Base-by-base conservation (phyloP, 1,139 yeast species). In the Suhomyces anneliseae region DNA sequence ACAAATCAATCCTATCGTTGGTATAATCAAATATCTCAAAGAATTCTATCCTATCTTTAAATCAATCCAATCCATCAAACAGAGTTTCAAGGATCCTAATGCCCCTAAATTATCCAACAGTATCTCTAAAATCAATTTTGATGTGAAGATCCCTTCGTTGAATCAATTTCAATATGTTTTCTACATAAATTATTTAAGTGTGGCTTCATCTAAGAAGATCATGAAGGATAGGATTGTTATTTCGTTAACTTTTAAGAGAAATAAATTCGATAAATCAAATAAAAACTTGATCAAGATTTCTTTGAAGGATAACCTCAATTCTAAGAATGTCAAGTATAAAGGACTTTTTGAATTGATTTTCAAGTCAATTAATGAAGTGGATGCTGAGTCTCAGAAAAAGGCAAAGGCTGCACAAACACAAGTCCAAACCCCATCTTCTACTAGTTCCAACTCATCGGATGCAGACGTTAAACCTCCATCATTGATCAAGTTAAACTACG, bases 281-380 rank as follows among this genome's bases (percentile, higher is more conserved):
- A 39, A 60, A 50, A 56, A 64, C 54, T 45, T 65, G 51, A 47
- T 61, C 47, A 60, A 68, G 54, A 57, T 73, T 5, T 68, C 73
- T 9, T 59, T 74, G 59, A 65, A 65, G 42, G 74, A 73, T 42
- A 74, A 72, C 52, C 59, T 72, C 46, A 70, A 67, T 47, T 58
- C 66, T n/a, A 69, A 66, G 53, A 72, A 72, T 52, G 51, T 71
- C 45, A 72, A 72, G 56, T 70, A 69, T 49, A 74, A 72, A 50
- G 63, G 62, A 44, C 59, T 75, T 37, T 74, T 75, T 55, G 80
- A 75, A 51, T 49, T 64, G 48, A 70, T 75, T 1, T 73, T 71
- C 56, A 67, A 66, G 44, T 60, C 66, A 8, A 61, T 73, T 19
- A 64, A 59, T 46, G 74, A 68, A 14, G 53, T 67, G 38, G 64